These are phyloP conservation scores for Rhazya stricta DNA, from an alignment of 257 asterid species.

Conservation along the genomic window DNA sequence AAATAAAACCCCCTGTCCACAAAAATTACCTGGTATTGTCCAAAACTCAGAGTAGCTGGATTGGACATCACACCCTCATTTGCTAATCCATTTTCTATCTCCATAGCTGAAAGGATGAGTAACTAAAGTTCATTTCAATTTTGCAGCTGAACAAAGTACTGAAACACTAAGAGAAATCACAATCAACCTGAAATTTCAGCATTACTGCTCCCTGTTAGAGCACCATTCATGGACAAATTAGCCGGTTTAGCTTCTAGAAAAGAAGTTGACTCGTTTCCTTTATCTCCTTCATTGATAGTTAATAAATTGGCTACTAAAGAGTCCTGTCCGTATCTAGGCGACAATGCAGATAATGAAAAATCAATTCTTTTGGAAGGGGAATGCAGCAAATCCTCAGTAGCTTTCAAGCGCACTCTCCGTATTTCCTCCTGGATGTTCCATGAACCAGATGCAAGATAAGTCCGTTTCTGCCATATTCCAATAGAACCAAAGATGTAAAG, in stretches of 20 bases:
- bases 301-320: constrained; percentile 28
- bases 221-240: constrained; percentile 24
- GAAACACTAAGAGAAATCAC: constrained; percentile 12
- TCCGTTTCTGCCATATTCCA: constrained; percentile 48
- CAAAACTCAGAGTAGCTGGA: constrained; percentile 30
- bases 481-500: neutral
- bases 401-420: constrained; percentile 70
- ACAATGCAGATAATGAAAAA: constrained; percentile 34
- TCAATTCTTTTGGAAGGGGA: constrained; percentile 45
- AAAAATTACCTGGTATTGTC: constrained; percentile 47
- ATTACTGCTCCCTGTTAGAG: constrained; percentile 40
- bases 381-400: constrained; percentile 64
- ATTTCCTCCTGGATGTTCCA: constrained; percentile 87
- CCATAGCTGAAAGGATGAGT: constrained; percentile 37
- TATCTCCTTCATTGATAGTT: constrained; percentile 27
- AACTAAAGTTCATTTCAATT: constrained; percentile 1
- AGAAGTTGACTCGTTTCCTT: constrained; percentile 27
- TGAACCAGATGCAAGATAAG: constrained; percentile 63
- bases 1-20: constrained; percentile 6
- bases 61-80: constrained; percentile 28
- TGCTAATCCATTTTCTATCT: constrained; percentile 31
- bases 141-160: neutral
- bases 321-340: constrained; percentile 26
- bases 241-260: constrained; percentile 19
- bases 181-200: constrained; percentile 40